Percentiles rank a stretch among this genome's conserved stretches.
phyloP scores from a whole-genome alignment of 2,329 filamentous ascomycete genomes.

The Fusarium sp. region DNA sequence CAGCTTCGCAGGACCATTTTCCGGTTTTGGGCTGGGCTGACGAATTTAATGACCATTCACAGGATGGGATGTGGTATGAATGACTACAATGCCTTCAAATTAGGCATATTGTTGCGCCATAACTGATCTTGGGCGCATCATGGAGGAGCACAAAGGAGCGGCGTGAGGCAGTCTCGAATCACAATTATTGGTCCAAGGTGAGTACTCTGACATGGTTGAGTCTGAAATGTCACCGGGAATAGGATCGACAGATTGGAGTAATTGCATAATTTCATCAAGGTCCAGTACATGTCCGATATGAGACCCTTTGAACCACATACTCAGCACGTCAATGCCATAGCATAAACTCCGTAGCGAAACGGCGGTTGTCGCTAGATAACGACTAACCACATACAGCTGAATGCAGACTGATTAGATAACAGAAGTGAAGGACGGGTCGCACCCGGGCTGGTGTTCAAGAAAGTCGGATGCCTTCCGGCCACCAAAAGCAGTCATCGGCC shows the following conservation, averaged over 20 bases:
- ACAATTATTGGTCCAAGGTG: neutral
- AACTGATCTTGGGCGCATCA: neutral
- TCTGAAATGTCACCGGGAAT: neutral
- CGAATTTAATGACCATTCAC: neutral
- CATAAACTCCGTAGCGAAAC: neutral
- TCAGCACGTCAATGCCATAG: neutral
- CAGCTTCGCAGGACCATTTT: neutral
- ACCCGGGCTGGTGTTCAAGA: neutral
- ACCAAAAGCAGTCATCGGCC: neutral
- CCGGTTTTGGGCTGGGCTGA: neutral
- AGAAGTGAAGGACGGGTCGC: neutral
- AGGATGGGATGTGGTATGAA: neutral
- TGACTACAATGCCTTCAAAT: neutral
- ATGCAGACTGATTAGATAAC: neutral
- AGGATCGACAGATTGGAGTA: neutral
- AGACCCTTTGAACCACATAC: neutral
- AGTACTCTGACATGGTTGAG: neutral
- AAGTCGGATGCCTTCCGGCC: neutral
- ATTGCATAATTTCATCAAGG: accelerated
- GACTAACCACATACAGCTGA: neutral
- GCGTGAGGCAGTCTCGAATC: neutral
- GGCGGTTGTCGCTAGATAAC: neutral
- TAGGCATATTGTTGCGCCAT: neutral
- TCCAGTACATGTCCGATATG: neutral
- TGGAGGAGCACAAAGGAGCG: neutral